Conservation (phyloP, 1,139 yeast genomes). For the Yamadazyma sp. region DNA sequence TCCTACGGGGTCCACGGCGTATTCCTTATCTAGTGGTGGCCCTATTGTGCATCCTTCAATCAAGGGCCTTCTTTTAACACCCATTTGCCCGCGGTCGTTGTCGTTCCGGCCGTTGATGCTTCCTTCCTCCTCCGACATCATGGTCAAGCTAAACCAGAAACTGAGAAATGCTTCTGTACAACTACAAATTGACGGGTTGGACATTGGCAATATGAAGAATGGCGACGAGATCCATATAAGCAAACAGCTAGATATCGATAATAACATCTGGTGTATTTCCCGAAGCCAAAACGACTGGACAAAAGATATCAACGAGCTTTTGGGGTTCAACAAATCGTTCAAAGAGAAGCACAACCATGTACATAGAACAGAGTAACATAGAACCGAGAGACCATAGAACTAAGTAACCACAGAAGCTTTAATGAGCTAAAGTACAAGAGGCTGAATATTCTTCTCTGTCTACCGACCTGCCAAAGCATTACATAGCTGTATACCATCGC, state of each 20-base stretch:
- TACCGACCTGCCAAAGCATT: too few species aligned
- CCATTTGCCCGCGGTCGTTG: slow-evolving; percentile 86
- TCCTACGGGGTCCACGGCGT: slow-evolving; percentile 96
- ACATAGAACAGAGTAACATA: slow-evolving; percentile 1
- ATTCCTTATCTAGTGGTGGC: slow-evolving; percentile 87
- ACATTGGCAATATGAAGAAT: slow-evolving; percentile 62
- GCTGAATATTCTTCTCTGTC: too few species aligned
- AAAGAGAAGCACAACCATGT: slow-evolving; percentile 19
- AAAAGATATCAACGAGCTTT: slow-evolving; percentile 76
- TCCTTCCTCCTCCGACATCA: slow-evolving; percentile 71
- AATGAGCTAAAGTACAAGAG: too few species aligned
- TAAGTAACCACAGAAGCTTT: too few species aligned
- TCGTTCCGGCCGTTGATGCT: slow-evolving; percentile 83
- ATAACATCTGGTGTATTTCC: slow-evolving; percentile 90
- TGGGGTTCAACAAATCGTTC: slow-evolving; percentile 87
- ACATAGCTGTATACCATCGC: too few species aligned
- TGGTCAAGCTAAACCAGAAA: slow-evolving; percentile 59
- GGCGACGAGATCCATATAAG: slow-evolving; percentile 78
- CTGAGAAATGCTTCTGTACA: slow-evolving; percentile 47
- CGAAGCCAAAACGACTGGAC: slow-evolving; percentile 88
- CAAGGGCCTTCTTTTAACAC: slow-evolving; percentile 78
- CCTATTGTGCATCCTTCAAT: slow-evolving; percentile 89
- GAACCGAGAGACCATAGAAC: too few species aligned
- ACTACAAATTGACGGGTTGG: slow-evolving; percentile 78
- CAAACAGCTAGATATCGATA: slow-evolving; percentile 18